These are phyloP conservation scores for Wickerhamiella australiensis DNA, from an alignment of 805 yeast species.

Conservation along the genomic window DNA sequence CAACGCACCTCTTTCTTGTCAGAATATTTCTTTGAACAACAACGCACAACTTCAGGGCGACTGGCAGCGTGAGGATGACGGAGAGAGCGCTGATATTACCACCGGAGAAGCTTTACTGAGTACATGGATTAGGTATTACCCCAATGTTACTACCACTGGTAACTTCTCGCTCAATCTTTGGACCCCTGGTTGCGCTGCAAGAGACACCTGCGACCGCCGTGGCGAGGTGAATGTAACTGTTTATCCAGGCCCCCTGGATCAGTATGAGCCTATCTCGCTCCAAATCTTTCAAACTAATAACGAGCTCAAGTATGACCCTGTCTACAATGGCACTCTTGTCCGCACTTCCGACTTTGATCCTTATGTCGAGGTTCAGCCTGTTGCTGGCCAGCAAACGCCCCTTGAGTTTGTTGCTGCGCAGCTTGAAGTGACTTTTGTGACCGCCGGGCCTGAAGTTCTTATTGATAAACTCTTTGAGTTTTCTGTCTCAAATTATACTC, in stretches of 20 bases:
- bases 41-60: slow-evolving; percentile 28
- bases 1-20: slow-evolving; percentile 53
- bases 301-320: slow-evolving; percentile 63
- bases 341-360: slow-evolving; percentile 32
- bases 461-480: slow-evolving; percentile 55
- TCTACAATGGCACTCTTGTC: slow-evolving; percentile 59
- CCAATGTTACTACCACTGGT: slow-evolving; percentile 63
- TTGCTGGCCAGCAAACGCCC: slow-evolving; percentile 23
- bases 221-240: slow-evolving; percentile 72
- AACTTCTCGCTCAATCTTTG: slow-evolving; percentile 56
- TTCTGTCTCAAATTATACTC: slow-evolving; percentile 52
- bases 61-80: slow-evolving; percentile 20
- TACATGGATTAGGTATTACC: slow-evolving; percentile 42
- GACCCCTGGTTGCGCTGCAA: slow-evolving; percentile 78
- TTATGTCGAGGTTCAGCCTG: slow-evolving; percentile 27
- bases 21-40: slow-evolving; percentile 25
- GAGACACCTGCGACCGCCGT: slow-evolving; percentile 54
- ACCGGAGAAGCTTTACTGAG: slow-evolving; percentile 25
- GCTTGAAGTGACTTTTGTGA: slow-evolving; percentile 35
- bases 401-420: slow-evolving; percentile 62
- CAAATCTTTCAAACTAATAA: slow-evolving; percentile 70
- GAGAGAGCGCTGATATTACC: slow-evolving; percentile 24
- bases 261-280: slow-evolving; percentile 30
- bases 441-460: slow-evolving; percentile 32
- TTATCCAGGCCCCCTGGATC: slow-evolving; percentile 33